Evolutionary conservation across 148 eudicot species (phyloP), one percentile per base, ranked within the genome.

Genomic region (Rhododendron kiyosumense): DNA sequence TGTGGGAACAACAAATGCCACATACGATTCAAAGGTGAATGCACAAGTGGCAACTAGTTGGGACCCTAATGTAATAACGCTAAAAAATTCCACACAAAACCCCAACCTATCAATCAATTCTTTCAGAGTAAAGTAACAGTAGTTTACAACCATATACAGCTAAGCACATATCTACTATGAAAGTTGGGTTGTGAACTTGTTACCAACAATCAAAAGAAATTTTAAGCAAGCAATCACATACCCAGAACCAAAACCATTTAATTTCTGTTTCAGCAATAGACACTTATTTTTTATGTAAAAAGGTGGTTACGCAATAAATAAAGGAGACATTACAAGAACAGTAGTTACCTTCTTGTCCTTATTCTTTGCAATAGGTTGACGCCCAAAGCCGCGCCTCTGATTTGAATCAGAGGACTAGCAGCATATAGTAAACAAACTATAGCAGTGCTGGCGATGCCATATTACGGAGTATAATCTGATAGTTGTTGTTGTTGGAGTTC

Each of bases 351-450:
- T 69, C 15, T 69, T 69, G 75, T 69, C 28, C 45, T 81, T 81
- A 61, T 81, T 20, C 26, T 24, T 26, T 38, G 51, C 43, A 28
- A 9, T 26, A n/a, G 43, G 88, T 65, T 85, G 79, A 34, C 79
- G 85, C 20, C 87, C 85, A 84, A 89, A 89, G 41, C 90, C 82
- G 5, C 84, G 85, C 28, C 79, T 75, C 4, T 48, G 78, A 13
- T 85, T 28, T 30, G 90, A 79, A 84, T 86, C 85, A 17, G 87
- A 86, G 88, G 78, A 74, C 9, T 1, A 74, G 45, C 90, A 86
- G 81, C 26, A 41, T 54, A 34, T 9, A 52, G 43, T 36, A 57
- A 54, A 54, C 45, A 52, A 26, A 81, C 7, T 18, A 54, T 10
- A 36, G 46, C 10, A 34, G 78, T 14, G 24, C 22, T 14, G 43